These are phyloP conservation scores for Ophiosphaerella herpotricha DNA, from an alignment of 2,329 filamentous ascomycete species.

Conservation along the genomic window DNA sequence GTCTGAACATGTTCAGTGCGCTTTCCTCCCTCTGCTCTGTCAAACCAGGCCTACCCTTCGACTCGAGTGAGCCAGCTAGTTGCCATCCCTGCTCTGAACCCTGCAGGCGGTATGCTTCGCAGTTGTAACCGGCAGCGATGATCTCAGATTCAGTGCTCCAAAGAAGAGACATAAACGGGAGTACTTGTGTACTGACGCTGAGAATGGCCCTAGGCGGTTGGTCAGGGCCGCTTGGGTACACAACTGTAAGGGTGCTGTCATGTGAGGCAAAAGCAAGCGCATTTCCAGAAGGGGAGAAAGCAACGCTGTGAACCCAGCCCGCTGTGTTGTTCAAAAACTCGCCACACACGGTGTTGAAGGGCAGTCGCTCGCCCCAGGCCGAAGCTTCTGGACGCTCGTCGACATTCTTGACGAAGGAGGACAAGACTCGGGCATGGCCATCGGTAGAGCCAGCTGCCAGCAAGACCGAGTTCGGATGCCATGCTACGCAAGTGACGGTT, in stretches of 20 bases:
- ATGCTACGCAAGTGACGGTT: slow-evolving; percentile 91
- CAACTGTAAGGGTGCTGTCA: slow-evolving; percentile 94
- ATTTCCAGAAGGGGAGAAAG: slow-evolving; percentile 89
- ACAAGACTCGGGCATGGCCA: slow-evolving; percentile 93
- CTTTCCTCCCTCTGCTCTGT: slow-evolving; percentile 79
- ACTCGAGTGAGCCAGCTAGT: slow-evolving; percentile 78
- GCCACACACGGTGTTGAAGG: slow-evolving; percentile 98
- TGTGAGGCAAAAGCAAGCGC: slow-evolving; percentile 94
- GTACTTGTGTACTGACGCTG: slow-evolving; percentile 83
- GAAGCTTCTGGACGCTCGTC: slow-evolving; percentile 83
- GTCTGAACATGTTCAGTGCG: slow-evolving; percentile 95
- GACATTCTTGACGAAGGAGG: slow-evolving; percentile 93
- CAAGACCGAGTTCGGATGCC: slow-evolving; percentile 97
- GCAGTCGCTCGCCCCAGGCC: slow-evolving; percentile 91
- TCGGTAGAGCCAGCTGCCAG: slow-evolving; percentile 96
- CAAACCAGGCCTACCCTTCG: slow-evolving; percentile 65
- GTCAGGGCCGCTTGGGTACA: slow-evolving; percentile 90
- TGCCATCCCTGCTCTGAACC: slow-evolving; percentile 83
- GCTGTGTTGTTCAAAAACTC: slow-evolving; percentile 96
- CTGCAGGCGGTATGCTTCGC: slow-evolving; percentile 86
- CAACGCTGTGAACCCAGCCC: slow-evolving; percentile 92
- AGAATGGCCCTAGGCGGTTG: slow-evolving; percentile 89
- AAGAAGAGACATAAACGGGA: slow-evolving; percentile 90
- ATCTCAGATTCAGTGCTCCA: slow-evolving; percentile 94
- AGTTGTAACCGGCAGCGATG: slow-evolving; percentile 88